Base-by-base conservation (phyloP, 768 basidiomycete species). In the Tulasnella sp. region DNA sequence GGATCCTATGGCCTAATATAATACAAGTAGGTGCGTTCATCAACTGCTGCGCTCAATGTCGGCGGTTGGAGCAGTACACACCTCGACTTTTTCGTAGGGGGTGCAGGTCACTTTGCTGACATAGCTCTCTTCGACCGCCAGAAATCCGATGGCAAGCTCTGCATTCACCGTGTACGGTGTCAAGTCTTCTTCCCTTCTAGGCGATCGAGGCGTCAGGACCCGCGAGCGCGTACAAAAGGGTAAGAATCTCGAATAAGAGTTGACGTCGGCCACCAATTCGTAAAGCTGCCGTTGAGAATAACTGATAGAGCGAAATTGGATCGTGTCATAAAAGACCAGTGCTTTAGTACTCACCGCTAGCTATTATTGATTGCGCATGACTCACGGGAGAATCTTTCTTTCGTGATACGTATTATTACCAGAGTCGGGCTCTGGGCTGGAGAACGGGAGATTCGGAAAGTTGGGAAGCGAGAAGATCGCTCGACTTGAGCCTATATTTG, bases 131-230 rank as follows among this genome's bases (percentile, higher is more conserved):
- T 86, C 84, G 77, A 97, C 90, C 19, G 88, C 85, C 75, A 95
- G 86, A 79, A 98, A 98, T 8, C 93, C 93, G 39, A 96, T 90
- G 3, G 88, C 87, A 75, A 98, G 82, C 79, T 98, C 94, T 7
- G 90, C 95, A 44, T 94, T 87, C 82, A 96, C 87, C 62, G 83
- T 81, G 72, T 79, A 73, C 17, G 71, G 82, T 76, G 74, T 79
- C 68, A 77, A 75, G 73, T 74, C 80, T 77, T 81, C 80, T 69
- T 78, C 74, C 5, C 72, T 73, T 29, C 75, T 76, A 75, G 71
- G 47, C 36, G 81, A 79, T 3, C 79, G 77, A 36, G 77, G 75
- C 44, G 75, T 72, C 16, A 95, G 81, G 71, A 95, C 84, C 29
- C 86, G 86, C 5, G 94, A 90, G 26, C 82, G 82, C 14, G 86